Evolutionary conservation across 1,284 basidiomycete species (phyloP).

Genomic region (Cronartium quercuum): DNA sequence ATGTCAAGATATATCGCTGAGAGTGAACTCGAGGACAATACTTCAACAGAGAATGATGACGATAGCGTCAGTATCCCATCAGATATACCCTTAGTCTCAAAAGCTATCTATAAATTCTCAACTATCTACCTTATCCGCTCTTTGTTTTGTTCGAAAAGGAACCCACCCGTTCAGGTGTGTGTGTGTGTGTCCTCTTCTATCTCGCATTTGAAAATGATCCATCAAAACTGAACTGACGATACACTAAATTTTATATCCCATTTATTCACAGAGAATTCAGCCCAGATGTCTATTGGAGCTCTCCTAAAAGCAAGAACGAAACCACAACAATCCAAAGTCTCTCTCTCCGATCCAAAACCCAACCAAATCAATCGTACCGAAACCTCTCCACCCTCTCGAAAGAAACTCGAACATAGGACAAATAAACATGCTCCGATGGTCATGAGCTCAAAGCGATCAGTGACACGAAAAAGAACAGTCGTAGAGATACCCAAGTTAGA

Average conservation of each 20-base stretch:
- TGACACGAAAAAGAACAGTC: slow-evolving; percentile 13
- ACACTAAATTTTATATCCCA: background rate
- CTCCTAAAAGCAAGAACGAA: background rate
- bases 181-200: too few relatives aligned
- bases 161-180: background rate
- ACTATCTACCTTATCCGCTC: background rate
- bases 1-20: slow-evolving; percentile 6
- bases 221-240: background rate
- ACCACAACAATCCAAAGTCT: background rate
- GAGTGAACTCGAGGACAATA: background rate
- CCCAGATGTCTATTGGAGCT: background rate
- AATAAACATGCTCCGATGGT: slow-evolving; percentile 31
- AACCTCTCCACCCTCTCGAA: background rate
- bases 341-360: background rate
- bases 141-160: too few relatives aligned
- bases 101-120: background rate
- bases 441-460: slow-evolving; percentile 10
- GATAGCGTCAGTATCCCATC: background rate
- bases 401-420: background rate
- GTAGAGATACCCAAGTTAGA: slow-evolving; percentile 11
- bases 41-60: background rate
- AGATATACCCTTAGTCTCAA: background rate
- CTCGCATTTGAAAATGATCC: too few relatives aligned
- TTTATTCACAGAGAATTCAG: background rate
- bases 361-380: too few relatives aligned